These are phyloP conservation scores for Colletotrichum shisoi DNA, from an alignment of 2,329 filamentous ascomycete species.

Conservation along the genomic window DNA sequence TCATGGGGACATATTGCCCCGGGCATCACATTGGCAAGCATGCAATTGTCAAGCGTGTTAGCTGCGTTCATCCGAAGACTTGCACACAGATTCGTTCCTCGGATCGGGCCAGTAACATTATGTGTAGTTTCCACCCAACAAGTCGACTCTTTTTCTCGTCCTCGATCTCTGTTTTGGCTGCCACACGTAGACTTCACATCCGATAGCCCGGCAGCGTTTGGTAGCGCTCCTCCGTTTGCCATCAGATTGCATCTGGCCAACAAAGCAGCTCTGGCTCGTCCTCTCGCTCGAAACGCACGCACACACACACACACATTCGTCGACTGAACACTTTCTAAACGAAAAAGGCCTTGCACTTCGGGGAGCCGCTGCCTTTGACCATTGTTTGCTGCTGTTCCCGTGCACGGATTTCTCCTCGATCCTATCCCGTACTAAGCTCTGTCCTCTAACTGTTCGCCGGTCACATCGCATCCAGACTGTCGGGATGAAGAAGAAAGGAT, in stretches of 20 bases:
- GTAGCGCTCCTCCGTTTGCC: constrained; percentile 4
- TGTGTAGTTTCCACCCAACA: background rate
- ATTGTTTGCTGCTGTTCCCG: background rate
- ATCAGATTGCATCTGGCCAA: background rate
- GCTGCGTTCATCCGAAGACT: background rate
- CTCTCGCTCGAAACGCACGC: background rate
- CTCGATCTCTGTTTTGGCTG: constrained; percentile 4
- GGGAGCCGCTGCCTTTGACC: background rate
- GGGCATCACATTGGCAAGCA: background rate
- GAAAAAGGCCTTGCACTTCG: background rate
- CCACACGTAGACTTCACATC: background rate
- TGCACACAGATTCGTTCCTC: background rate
- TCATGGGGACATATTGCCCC: background rate
- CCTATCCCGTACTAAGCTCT: background rate
- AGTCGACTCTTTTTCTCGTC: background rate
- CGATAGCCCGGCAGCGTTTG: background rate
- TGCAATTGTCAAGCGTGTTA: background rate
- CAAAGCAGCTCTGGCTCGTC: background rate
- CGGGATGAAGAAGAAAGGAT: constrained; percentile 20
- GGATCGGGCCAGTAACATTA: background rate
- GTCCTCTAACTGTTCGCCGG: constrained; percentile 4
- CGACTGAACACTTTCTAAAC: background rate
- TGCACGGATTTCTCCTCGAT: background rate
- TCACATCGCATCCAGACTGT: constrained; percentile 15
- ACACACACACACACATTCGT: background rate